Evolutionary conservation across 495 filamentous ascomycete genomes (phyloP).

Genomic region (Usnea hakonensis): DNA sequence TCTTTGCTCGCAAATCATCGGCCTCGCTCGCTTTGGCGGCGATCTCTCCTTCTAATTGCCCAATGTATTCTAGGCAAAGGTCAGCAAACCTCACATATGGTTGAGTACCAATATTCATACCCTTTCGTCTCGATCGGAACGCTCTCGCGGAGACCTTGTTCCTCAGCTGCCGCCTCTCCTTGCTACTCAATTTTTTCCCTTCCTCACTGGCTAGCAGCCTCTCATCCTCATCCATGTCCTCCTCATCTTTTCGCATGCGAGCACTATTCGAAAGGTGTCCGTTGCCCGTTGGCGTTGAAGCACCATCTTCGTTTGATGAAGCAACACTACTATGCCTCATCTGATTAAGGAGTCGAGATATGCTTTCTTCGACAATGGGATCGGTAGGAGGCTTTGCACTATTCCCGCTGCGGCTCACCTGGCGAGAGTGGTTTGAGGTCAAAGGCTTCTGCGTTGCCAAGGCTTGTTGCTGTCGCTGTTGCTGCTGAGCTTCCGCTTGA

Average conservation of each 20-base stretch:
- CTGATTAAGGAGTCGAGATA: conserved; percentile 72
- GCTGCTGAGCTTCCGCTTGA: conserved; percentile 58
- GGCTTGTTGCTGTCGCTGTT: conserved; percentile 44
- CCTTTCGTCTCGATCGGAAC: conserved; percentile 92
- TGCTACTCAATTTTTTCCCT: conserved; percentile 92
- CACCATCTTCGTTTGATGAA: conserved; percentile 43
- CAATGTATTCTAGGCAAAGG: conserved; percentile 71
- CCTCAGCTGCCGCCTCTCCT: conserved; percentile 84
- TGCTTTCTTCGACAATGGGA: conserved; percentile 73
- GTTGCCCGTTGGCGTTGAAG: conserved; percentile 36
- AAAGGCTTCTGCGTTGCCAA: conserved; percentile 24
- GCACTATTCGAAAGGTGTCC: conserved; percentile 24
- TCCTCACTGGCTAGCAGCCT: conserved; percentile 86
- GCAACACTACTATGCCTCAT: conserved; percentile 63
- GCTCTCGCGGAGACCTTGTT: conserved; percentile 98
- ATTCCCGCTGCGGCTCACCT: conserved; percentile 29
- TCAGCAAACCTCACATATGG: conserved; percentile 39
- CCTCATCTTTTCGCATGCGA: conserved; percentile 76
- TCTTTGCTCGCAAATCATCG: conserved; percentile 62
- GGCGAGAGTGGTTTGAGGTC: conserved; percentile 25
- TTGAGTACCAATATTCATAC: conserved; percentile 44
- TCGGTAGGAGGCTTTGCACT: conserved; percentile 47
- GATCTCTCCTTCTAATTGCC: conserved; percentile 80
- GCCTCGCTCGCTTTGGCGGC: conserved; percentile 62
- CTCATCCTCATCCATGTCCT: conserved; percentile 98